A percentile compares a stretch with the other conserved stretches of the same genome.
These are phyloP conservation scores for Epichloe gansuensis DNA, from an alignment of 2,329 filamentous ascomycete species.

Conservation along the genomic window DNA sequence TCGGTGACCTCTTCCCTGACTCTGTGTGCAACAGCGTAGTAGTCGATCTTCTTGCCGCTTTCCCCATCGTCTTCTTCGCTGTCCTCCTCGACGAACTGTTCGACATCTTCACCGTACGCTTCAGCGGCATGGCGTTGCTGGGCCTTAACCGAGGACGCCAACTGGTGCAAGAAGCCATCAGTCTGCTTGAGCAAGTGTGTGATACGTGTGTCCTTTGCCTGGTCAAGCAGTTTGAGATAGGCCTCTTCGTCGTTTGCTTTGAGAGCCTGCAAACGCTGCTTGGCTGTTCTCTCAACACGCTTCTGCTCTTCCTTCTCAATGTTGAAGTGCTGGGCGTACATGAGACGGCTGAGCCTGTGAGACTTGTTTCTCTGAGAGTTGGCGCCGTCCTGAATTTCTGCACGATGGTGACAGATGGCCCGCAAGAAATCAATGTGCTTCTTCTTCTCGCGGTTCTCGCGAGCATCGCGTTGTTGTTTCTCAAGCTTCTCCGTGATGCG, in stretches of 20 bases:
- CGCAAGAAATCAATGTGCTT: constrained; percentile 88
- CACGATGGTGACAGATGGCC: constrained; percentile 69
- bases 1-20: constrained; percentile 81
- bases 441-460: constrained; percentile 94
- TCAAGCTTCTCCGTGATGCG: constrained; percentile 97
- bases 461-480: constrained; percentile 94
- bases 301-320: constrained; percentile 99
- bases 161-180: constrained; percentile 91
- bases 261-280: constrained; percentile 96
- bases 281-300: constrained; percentile 90
- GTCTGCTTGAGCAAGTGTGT: constrained; percentile 94
- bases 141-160: constrained; percentile 84
- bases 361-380: constrained; percentile 57
- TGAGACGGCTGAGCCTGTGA: constrained; percentile 77
- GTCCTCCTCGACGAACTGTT: constrained; percentile 44
- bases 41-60: constrained; percentile 75
- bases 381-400: constrained; percentile 60
- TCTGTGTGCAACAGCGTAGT: constrained; percentile 95
- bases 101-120: constrained; percentile 56
- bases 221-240: constrained; percentile 92
- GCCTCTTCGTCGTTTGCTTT: constrained; percentile 99
- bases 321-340: constrained; percentile 81
- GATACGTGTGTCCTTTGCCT: constrained; percentile 98
- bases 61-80: constrained; percentile 60
- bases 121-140: constrained; percentile 78